These are phyloP conservation scores for Boeremia lycopersici DNA, from an alignment of 2,329 filamentous ascomycete genomes.

Conservation along the genomic window DNA sequence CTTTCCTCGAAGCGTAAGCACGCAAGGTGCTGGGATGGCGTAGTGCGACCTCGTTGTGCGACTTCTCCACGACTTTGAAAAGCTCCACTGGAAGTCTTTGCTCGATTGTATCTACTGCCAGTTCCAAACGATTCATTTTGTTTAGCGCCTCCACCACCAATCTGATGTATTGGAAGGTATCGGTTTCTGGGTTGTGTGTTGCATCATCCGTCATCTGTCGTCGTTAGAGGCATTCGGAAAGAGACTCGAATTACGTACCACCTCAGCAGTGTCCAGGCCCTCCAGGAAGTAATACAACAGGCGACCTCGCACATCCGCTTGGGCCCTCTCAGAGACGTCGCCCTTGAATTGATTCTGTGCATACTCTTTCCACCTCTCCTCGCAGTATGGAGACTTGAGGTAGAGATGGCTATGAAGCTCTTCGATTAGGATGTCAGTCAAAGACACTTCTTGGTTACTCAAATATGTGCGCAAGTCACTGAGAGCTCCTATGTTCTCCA, in stretches of 20 bases:
- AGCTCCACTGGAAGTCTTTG: slow-evolving; percentile 92
- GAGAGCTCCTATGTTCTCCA: slow-evolving; percentile 89
- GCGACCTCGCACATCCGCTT: slow-evolving; percentile 54
- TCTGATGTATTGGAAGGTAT: slow-evolving; percentile 92
- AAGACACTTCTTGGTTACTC: slow-evolving; percentile 85
- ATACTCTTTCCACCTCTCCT: slow-evolving; percentile 90
- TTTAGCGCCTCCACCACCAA: slow-evolving; percentile 88
- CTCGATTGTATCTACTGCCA: slow-evolving; percentile 87
- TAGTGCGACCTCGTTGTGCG: slow-evolving; percentile 90
- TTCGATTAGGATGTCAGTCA: slow-evolving; percentile 96
- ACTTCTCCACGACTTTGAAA: slow-evolving; percentile 92
- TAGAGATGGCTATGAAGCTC: slow-evolving; percentile 97
- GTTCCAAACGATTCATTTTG: slow-evolving; percentile 83
- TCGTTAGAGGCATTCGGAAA: slow-evolving; percentile 27
- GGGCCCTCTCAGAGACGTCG: slow-evolving; percentile 39
- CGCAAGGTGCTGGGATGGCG: slow-evolving; percentile 83
- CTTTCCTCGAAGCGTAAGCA: slow-evolving; percentile 57
- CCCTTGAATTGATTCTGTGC: slow-evolving; percentile 66
- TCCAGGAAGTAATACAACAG: slow-evolving; percentile 64
- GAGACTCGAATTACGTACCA: slow-evolving; percentile 26
- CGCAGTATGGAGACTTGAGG: slow-evolving; percentile 95
- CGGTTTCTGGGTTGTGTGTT: slow-evolving; percentile 89
- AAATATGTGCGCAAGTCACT: slow-evolving; percentile 86
- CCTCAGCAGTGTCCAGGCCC: slow-evolving; percentile 58
- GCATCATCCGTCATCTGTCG: slow-evolving; percentile 76